Evolutionary conservation across 768 basidiomycete species (phyloP), one percentile per base, ranked within the genome.

Genomic region (Trametes cingulata): DNA sequence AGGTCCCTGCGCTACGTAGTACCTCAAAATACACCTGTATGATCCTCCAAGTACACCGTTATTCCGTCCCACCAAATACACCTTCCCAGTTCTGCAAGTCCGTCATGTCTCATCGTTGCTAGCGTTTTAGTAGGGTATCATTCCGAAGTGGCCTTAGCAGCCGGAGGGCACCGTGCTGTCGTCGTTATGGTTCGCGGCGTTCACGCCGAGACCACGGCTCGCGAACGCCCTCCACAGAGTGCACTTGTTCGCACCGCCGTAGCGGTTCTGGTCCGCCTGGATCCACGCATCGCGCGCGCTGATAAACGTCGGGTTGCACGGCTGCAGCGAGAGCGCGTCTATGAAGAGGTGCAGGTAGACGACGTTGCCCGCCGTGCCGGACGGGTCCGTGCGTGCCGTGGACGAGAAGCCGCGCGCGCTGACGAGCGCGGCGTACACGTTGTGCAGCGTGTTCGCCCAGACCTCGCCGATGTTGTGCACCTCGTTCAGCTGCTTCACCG

Each of bases 391-490:
- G 47, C 71, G 61, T 15, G 79, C 77, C 7, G 72, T 74, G 8
- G 55, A 49, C 6, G 72, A 70, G 63, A 62, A 74, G 43, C 68
- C 70, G 58, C 69, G 66, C 78, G 67, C 58, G 8, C 17, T 14
- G 49, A 63, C 62, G 54, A 63, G 58, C 49, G 62, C 58, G 15
- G 53, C 62, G 50, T 56, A 56, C 15, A 63, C 62, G 55, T 59
- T 59, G 58, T 63, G 62, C 22, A 63, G 58, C 27, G 52, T 37
- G 54, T 63, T 63, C 36, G 62, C 62, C 62, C 62, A 63, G 49
- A 63, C 58, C 58, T 86, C 85, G 43, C 86, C 86, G 56, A 86
- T 84, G 41, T 60, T 69, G 66, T 84, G 82, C 15, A 81, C 80
- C 63, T 83, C 81, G 14, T 64, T 74, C 36, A 76, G 71, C 0